Evolutionary conservation across 176 grass and related monocot genomes (phyloP).

Genomic region (Oryza glumipatula): DNA sequence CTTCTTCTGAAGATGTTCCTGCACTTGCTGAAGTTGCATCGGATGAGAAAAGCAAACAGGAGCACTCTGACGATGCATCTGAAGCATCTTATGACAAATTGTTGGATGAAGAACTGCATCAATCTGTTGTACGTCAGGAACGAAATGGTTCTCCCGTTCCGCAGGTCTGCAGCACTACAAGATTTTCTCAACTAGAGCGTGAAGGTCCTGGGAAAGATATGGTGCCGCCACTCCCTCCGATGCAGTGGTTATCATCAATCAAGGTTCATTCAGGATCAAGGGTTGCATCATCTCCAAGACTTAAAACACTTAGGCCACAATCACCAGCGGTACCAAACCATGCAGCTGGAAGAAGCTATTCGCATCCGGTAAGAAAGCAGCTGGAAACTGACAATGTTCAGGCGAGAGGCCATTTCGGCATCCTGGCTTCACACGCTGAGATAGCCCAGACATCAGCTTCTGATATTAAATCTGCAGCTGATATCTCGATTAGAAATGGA

Average conservation of each 20-base stretch:
- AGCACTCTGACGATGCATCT: background rate
- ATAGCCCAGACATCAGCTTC: background rate
- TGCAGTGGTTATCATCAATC: slow-evolving; percentile 49
- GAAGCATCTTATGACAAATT: background rate
- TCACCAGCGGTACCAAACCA: background rate
- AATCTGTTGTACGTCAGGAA: slow-evolving; percentile 1
- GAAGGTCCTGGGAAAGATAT: background rate
- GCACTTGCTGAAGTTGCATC: background rate
- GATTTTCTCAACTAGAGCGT: background rate
- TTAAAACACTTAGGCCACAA: slow-evolving; percentile 26
- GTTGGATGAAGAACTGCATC: background rate
- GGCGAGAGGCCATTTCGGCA: background rate
- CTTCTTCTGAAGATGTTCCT: background rate
- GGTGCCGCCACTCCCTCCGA: slow-evolving; percentile 39
- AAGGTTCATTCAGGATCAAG: slow-evolving; percentile 29
- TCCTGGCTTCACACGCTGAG: slow-evolving; percentile 1
- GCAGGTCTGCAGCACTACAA: background rate
- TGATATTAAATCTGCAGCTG: background rate
- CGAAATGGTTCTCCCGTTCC: background rate
- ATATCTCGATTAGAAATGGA: background rate
- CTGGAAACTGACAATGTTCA: slow-evolving; percentile 23
- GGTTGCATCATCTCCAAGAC: slow-evolving; percentile 25
- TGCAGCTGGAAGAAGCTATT: background rate
- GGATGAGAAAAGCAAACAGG: background rate
- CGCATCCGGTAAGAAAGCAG: background rate